Base-by-base conservation (phyloP, 2,329 filamentous ascomycete species). In the Aspergillus unguis region DNA sequence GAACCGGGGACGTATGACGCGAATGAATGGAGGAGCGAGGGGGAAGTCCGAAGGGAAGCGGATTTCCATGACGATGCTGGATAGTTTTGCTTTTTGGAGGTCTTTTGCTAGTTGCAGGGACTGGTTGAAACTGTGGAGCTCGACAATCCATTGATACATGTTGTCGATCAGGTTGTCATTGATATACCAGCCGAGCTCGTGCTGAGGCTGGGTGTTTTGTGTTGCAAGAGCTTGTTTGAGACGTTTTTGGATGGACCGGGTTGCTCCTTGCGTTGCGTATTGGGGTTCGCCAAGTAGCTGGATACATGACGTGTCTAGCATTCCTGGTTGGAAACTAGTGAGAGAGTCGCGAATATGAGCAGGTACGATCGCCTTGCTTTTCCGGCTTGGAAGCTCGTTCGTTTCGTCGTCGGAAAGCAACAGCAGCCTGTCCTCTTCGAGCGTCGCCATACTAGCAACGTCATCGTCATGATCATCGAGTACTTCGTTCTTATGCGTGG, bases 141-240 rank as follows among this genome's bases (percentile, higher is more conserved):
- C 88, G 5, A 95, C 85, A 53, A 95, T 90, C 91, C 91, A 95
- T 64, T 95, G 90, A 64, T 94, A 96, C 56, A 91, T 78, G 63
- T 92, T 95, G 25, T 75, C 80, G 35, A 92, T 75, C 45, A 82
- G 80, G 5, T 77, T 75, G 10, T 79, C 73, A 63, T 95, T 82
- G 50, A 95, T 85, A 64, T 90, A 90, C 90, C 91, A 96, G 11
- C 92, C 92, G 0, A 95, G 79, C 54, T 87, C 81, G 54, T 85
- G 79, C 1, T 82, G 67, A 0, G 83, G 80, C 1, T 79, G 83
- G 8, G 67, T 74, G 1, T 80, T 69, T 65, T 96, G 91, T 1
- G 85, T 70, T 53, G 82, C 81, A 32, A 88, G 72, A 0, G 92
- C 74, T 6, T 78, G 76, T 49, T 77, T 78, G 41, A 95, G 78